Base-by-base conservation (phyloP, 192 early-diverging fungal species). In the Rhizophagus prolifer region DNA sequence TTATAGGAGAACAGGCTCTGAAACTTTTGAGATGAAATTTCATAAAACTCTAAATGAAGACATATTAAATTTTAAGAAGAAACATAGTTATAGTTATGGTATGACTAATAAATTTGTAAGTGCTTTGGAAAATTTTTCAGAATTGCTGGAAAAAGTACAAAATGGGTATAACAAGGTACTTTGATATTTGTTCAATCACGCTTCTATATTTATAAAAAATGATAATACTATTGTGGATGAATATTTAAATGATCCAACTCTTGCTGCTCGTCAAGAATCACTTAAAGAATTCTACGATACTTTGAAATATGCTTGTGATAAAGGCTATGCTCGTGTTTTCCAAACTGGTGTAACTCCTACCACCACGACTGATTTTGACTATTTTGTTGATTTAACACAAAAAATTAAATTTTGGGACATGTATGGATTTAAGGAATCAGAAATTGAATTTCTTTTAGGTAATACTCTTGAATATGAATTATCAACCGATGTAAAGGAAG, bases 391-490 rank as follows among this genome's bases (percentile, higher is more conserved):
- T 60, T 46, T 73, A n/a, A 54, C 54, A 36, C 23, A 59, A 61
- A 73, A 25, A 21, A 54, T 59, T 38, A 54, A 73, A 73, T 73
- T 73, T 73, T 73, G 71, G 71, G 58, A 73, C 13, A 1, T 73
- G 30, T 30, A 73, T 73, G 71, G 71, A 12, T 73, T 73, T 23
- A 73, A 73, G 58, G 7, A 73, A n/a, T 73, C 71, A 61, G 71
- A 73, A 60, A 2, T 73, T 38, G 71, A 73, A 3, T 28, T 73
- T 38, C 71, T 73, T 26, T 73, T 73, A 31, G 30, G 61, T 30
- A 73, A 73, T 73, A 5, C 28, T 59, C 31, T 60, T 73, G 71
- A 54, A 38, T 46, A 47, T 70, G 26, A 28, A 28, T 30, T 73
- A 2, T 25, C 30, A 73, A 59, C 30, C 41, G 71, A 73, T 60